Conservation (phyloP, 257 asterid species). For the Primulina eburnea region DNA sequence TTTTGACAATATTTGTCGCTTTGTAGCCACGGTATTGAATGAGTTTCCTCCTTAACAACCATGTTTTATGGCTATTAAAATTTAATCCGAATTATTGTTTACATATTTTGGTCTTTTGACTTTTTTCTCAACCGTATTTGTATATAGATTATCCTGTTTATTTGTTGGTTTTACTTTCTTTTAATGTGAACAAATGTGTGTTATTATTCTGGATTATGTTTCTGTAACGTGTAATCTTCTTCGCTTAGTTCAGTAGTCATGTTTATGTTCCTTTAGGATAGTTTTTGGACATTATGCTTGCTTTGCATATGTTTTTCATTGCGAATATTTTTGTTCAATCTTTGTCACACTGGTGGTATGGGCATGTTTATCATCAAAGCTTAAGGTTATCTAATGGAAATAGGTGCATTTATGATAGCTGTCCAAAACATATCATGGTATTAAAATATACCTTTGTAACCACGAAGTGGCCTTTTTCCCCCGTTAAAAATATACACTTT, state of each 20-base stretch:
- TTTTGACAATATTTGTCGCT: neutral
- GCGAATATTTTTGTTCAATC: neutral
- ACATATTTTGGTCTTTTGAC: neutral
- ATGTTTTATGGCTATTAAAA: neutral
- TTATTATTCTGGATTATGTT: neutral
- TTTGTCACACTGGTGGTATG: neutral
- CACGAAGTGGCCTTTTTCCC: neutral
- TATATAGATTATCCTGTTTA: neutral
- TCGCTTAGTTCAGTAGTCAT: neutral
- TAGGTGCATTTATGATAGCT: neutral
- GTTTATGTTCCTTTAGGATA: neutral
- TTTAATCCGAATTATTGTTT: too few relatives aligned
- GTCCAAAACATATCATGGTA: neutral
- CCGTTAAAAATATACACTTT: neutral
- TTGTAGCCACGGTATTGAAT: too few relatives aligned
- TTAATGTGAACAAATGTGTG: neutral
- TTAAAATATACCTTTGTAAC: neutral
- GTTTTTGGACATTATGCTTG: neutral
- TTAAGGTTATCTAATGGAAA: neutral
- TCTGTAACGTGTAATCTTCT: conserved; percentile 2
- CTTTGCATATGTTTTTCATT: conserved; percentile 1
- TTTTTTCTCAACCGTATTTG: neutral
- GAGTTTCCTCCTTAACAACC: neutral
- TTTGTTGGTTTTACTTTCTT: neutral
- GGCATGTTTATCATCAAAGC: neutral